A percentile compares a stretch with the other conserved stretches of the same genome.
Evolutionary conservation across 495 filamentous ascomycete species (phyloP).

Genomic region (Friedmanniomyces simplex): DNA sequence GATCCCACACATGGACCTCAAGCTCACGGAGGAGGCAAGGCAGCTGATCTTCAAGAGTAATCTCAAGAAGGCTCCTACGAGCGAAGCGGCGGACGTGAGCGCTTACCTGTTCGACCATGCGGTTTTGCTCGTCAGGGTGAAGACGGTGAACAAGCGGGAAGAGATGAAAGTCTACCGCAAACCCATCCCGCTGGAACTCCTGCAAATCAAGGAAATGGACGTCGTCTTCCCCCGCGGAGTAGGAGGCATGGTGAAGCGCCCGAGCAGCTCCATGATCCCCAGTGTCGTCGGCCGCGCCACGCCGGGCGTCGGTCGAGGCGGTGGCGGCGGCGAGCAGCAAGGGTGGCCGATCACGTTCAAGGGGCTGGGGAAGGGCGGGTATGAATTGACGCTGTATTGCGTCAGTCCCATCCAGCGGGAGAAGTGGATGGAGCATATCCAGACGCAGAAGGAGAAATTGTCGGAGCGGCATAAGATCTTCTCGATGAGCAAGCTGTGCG

Average conservation of each 20-base stretch:
- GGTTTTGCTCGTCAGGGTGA: conserved; percentile 74
- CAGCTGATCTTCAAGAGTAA: conserved; percentile 87
- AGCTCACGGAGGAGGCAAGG: conserved; percentile 85
- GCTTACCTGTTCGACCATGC: conserved; percentile 96
- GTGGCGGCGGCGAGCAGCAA: conserved; percentile 42
- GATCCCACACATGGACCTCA: conserved; percentile 83
- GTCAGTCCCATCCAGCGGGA: conserved; percentile 65
- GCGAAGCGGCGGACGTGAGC: conserved; percentile 70
- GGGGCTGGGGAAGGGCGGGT: conserved; percentile 93
- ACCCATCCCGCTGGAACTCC: conserved; percentile 88
- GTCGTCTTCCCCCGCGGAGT: conserved; percentile 66
- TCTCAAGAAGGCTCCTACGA: conserved; percentile 82
- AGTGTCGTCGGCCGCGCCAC: conserved; percentile 37
- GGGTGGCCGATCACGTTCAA: conserved; percentile 95
- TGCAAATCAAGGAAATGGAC: conserved; percentile 94
- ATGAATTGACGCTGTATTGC: conserved; percentile 85
- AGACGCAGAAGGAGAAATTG: conserved; percentile 75
- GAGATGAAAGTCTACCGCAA: conserved; percentile 89
- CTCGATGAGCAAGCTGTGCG: conserved; percentile 75
- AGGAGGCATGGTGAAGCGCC: conserved; percentile 65
- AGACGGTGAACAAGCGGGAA: conserved; percentile 83
- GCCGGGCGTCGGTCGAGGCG: conserved; percentile 26
- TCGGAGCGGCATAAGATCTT: conserved; percentile 85
- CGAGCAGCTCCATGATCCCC: conserved; percentile 77
- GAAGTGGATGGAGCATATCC: conserved; percentile 96